Evolutionary conservation across 495 filamentous ascomycete species (phyloP), one percentile per base, ranked within the genome.

Genomic region (Penicillium simplicissimum): DNA sequence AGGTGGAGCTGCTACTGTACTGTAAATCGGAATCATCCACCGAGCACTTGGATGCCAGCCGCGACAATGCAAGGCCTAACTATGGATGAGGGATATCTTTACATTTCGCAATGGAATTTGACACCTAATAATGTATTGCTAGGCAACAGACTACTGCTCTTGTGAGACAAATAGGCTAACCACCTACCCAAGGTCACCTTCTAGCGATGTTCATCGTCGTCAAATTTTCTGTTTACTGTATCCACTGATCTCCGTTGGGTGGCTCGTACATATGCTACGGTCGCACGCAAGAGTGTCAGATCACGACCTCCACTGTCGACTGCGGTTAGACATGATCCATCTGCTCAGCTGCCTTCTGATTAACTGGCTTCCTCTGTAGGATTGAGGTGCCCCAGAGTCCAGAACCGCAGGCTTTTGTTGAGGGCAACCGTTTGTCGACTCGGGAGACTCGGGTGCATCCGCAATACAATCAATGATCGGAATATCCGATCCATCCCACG

Each of bases 211-310:
- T 8, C 7, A 9, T 42, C n/a, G 8, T 42, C 9, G n/a, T 15
- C 28, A 9, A 4, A 11, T 15, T 25, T 19, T 51, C 33, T 58
- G 10, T 51, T 51, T 28, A 51, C 11, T 9, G 52, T 21, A 21
- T 47, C 53, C 54, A 57, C 60, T 62, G 60, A 57, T 62, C 60
- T 62, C 45, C 60, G 28, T n/a, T n/a, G 34, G 6, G 33, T 14
- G 25, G 31, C 23, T 57, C 60, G 55, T 54, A 62, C 60, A 49
- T 54, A 62, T 62, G 60, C 36, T 52, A 56, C 59, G 47, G 52
- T 61, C 43, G 43, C 59, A 61, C 43, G 43, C 35, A 51, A 36
- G 52, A 37, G 52, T 52, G 49, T 49, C 36, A 43, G 37, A 60
- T 45, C 38, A 45, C 8, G 28, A 17, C 52, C 52, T 54, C 45